phyloP scores from a whole-genome alignment of 2,329 filamentous ascomycete species.

The Pleoardoris graminearum region DNA sequence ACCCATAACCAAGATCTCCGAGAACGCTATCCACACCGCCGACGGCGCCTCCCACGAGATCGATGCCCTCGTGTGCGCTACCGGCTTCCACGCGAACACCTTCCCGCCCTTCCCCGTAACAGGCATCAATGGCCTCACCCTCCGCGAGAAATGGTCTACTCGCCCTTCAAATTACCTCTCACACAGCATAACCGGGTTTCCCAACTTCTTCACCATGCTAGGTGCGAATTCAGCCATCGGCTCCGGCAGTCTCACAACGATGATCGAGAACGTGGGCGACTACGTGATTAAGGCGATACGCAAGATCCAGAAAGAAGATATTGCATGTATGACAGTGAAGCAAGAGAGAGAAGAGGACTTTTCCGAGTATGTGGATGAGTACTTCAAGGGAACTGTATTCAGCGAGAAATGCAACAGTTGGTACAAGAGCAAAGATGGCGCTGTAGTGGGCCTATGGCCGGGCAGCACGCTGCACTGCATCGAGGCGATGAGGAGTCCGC shows the following conservation, averaged over 20 bases:
- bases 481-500: constrained; percentile 36
- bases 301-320: constrained; percentile 50
- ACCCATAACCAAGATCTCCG: constrained; percentile 42
- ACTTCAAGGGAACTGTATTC: constrained; percentile 41
- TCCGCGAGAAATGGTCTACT: constrained; percentile 42
- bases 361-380: constrained; percentile 34
- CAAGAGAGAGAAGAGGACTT: constrained; percentile 35
- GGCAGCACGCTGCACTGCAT: constrained; percentile 39
- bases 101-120: constrained; percentile 46
- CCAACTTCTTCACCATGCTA: constrained; percentile 50
- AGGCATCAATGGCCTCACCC: constrained; percentile 32
- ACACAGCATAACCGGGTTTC: constrained; percentile 35
- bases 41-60: constrained; percentile 46
- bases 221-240: constrained; percentile 49
- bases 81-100: constrained; percentile 48
- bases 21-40: constrained; percentile 45
- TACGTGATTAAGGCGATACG: constrained; percentile 47
- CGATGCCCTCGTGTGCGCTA: constrained; percentile 52
- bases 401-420: constrained; percentile 41
- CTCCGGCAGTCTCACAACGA: constrained; percentile 46
- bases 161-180: constrained; percentile 38
- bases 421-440: constrained; percentile 37
- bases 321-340: constrained; percentile 42
- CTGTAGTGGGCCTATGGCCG: constrained; percentile 42
- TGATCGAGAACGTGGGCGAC: constrained; percentile 47